Evolutionary conservation across 2,329 filamentous ascomycete genomes (phyloP).

Genomic region (Mycosphaerella arachidis): DNA sequence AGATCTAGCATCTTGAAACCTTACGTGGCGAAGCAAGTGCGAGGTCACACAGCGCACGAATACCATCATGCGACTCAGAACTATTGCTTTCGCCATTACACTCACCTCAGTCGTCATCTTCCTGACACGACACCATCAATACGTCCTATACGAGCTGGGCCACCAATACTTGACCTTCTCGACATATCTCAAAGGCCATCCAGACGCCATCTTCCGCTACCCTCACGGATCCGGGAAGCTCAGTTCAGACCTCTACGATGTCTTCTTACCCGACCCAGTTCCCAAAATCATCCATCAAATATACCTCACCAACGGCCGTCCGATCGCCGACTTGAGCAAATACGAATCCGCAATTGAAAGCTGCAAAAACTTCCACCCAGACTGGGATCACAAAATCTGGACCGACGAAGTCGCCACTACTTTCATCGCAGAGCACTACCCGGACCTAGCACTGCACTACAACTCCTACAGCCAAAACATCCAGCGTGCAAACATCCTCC

Average conservation of each 20-base stretch:
- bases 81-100: slow-evolving; percentile 5
- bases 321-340: slow-evolving; percentile 16
- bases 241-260: background rate
- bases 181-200: slow-evolving; percentile 13
- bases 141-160: slow-evolving; percentile 21
- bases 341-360: slow-evolving; percentile 21
- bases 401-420: slow-evolving; percentile 19
- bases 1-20: background rate
- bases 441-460: slow-evolving; percentile 24
- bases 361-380: slow-evolving; percentile 23
- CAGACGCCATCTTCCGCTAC: slow-evolving; percentile 20
- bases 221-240: background rate
- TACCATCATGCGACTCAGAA: slow-evolving; percentile 9
- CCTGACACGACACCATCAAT: slow-evolving; percentile 16
- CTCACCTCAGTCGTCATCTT: slow-evolving; percentile 2
- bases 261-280: slow-evolving; percentile 7
- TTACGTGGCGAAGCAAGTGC: background rate
- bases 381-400: slow-evolving; percentile 25
- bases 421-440: slow-evolving; percentile 26
- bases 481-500: slow-evolving; percentile 29
- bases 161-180: slow-evolving; percentile 25
- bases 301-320: slow-evolving; percentile 19
- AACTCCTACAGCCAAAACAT: slow-evolving; percentile 25
- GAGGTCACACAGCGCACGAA: background rate
- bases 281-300: slow-evolving; percentile 29